These are phyloP conservation scores for Dactylella cylindrospora DNA, from an alignment of 2,329 filamentous ascomycete genomes.

Conservation along the genomic window DNA sequence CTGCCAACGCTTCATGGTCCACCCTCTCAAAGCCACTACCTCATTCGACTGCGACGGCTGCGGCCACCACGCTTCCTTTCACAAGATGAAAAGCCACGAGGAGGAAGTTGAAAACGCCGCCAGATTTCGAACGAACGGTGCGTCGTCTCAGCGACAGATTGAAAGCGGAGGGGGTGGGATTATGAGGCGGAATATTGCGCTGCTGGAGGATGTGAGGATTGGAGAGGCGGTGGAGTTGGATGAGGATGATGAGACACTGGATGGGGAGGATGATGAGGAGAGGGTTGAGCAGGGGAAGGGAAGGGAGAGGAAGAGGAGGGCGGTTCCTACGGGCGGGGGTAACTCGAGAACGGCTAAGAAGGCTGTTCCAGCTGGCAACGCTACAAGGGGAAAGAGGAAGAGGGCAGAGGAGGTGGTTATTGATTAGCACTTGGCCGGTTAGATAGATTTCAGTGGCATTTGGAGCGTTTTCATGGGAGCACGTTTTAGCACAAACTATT, in stretches of 20 bases:
- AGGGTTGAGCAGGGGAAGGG: conserved; percentile 1
- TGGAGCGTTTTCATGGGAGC: too few relatives aligned
- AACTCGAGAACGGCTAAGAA: conserved; percentile 7
- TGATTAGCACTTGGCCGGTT: too few relatives aligned
- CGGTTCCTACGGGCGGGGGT: too few relatives aligned
- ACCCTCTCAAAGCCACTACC: conserved; percentile 59
- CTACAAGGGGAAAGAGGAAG: conserved; percentile 23
- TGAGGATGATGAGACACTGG: conserved; percentile 32
- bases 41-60: conserved; percentile 62
- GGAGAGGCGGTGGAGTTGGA: conserved; percentile 3
- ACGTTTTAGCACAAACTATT: too few relatives aligned
- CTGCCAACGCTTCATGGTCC: conserved; percentile 61
- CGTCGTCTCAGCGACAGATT: conserved; percentile 18
- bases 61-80: conserved; percentile 60
- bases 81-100: conserved; percentile 57
- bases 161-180: conserved; percentile 27
- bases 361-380: neutral
- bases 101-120: conserved; percentile 46
- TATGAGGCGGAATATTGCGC: conserved; percentile 7
- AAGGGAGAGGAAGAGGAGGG: conserved; percentile 20
- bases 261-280: conserved; percentile 27
- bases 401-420: conserved; percentile 12
- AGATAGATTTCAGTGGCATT: too few relatives aligned
- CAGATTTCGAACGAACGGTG: conserved; percentile 52
- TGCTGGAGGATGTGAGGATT: neutral